A percentile compares a stretch with the other conserved stretches of the same genome.
These are phyloP conservation scores for Trichoderma afroharzianum DNA, from an alignment of 2,329 filamentous ascomycete species.

Conservation along the genomic window DNA sequence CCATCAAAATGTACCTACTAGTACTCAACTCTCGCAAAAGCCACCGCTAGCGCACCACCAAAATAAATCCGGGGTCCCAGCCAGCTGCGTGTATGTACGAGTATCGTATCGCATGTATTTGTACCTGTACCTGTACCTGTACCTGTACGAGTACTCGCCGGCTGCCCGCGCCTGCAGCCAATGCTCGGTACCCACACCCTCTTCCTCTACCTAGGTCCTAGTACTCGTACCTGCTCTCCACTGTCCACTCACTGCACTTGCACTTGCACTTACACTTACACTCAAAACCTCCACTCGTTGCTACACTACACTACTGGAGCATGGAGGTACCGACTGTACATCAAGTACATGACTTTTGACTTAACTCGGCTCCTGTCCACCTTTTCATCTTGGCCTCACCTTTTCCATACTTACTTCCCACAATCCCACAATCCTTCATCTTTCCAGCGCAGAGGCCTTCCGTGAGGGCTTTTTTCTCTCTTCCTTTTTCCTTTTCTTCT, in stretches of 20 bases:
- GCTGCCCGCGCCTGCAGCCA: slow-evolving; percentile 15
- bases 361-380: not conserved
- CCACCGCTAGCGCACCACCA: not conserved
- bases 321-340: not conserved
- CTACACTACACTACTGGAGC: not conserved
- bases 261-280: not conserved
- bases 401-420: not conserved
- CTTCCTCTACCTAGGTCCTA: too few species aligned
- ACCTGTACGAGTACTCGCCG: not conserved
- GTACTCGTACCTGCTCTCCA: not conserved
- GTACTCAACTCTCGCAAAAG: not conserved
- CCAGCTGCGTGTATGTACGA: not conserved
- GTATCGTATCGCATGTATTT: too few species aligned
- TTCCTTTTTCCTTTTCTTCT: not conserved
- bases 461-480: not conserved
- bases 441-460: not conserved
- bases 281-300: not conserved
- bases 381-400: slow-evolving; percentile 11
- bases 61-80: slow-evolving; percentile 15
- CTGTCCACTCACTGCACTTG: not conserved
- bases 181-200: slow-evolving; percentile 6
- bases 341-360: not conserved
- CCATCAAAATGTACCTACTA: too few species aligned
- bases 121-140: too few species aligned
- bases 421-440: not conserved